A percentile compares a stretch with the other conserved stretches of the same genome.
Conservation (phyloP, 2,329 filamentous ascomycete genomes). For the Chrysosporium queenslandicum region DNA sequence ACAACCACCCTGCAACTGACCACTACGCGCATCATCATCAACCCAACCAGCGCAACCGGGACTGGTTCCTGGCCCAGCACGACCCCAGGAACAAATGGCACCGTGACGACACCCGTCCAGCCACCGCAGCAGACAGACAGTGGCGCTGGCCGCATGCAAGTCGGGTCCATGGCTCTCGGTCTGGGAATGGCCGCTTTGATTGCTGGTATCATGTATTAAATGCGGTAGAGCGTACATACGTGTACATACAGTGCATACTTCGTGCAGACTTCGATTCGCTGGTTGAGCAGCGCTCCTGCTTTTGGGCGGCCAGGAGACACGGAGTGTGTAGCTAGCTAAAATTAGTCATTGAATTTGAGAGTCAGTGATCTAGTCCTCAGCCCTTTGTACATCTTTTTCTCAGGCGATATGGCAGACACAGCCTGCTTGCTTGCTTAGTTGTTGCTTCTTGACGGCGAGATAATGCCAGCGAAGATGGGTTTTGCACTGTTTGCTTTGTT, state of each 20-base stretch:
- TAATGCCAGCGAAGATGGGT: too few relatives aligned
- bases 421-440: too few relatives aligned
- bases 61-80: constrained; percentile 6
- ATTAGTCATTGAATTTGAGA: too few relatives aligned
- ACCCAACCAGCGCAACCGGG: not conserved
- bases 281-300: too few relatives aligned
- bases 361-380: too few relatives aligned
- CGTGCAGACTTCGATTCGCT: not conserved
- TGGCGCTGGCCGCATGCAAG: not conserved
- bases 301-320: too few relatives aligned
- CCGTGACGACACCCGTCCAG: not conserved
- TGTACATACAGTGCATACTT: too few relatives aligned
- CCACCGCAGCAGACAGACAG: constrained; percentile 9
- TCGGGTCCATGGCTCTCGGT: not conserved
- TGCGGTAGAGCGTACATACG: too few relatives aligned
- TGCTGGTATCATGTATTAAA: constrained; percentile 6
- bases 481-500: not conserved
- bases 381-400: too few relatives aligned
- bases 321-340: too few relatives aligned
- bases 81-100: constrained; percentile 1
- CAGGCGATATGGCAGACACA: too few relatives aligned
- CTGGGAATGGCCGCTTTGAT: not conserved
- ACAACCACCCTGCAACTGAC: not conserved
- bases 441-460: too few relatives aligned
- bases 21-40: not conserved